Evolutionary conservation across 73 alveolate species (phyloP).

Genomic region (Paramecium sexaurelia): DNA sequence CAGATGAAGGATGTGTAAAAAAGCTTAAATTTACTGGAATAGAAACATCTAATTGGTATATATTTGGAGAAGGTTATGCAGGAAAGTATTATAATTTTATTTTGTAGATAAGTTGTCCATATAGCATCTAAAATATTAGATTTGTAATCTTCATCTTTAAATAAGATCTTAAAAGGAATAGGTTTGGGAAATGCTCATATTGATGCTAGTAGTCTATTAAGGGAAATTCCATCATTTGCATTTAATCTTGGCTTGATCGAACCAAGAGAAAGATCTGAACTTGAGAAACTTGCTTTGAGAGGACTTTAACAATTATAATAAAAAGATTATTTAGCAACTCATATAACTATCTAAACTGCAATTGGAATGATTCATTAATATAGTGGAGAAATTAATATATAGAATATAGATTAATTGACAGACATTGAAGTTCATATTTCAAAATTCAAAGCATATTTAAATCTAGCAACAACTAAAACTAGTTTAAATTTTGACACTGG

Average conservation of each 20-base stretch:
- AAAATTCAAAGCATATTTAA: neutral
- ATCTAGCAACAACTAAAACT: neutral
- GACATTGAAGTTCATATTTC: neutral
- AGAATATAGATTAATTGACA: constrained; percentile 16
- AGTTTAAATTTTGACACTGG: neutral
- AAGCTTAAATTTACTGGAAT: neutral
- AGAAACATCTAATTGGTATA: constrained; percentile 6
- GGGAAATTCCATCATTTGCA: constrained; percentile 37
- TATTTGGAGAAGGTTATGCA: constrained; percentile 68
- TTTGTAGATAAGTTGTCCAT: constrained; percentile 11
- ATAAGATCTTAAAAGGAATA: constrained; percentile 1
- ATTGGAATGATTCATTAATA: neutral
- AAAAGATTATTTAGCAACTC: neutral
- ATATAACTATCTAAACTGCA: neutral
- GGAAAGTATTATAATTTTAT: constrained; percentile 25
- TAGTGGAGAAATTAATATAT: neutral
- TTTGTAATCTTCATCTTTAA: neutral
- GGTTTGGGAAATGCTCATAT: constrained; percentile 59
- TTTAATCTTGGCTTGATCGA: constrained; percentile 39
- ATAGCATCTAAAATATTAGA: neutral
- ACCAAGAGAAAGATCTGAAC: neutral
- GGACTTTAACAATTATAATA: neutral
- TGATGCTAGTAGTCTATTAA: constrained; percentile 9
- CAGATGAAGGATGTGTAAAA: constrained; percentile 36
- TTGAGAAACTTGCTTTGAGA: neutral